Evolutionary conservation across 345 rosid species (phyloP), one percentile per base, ranked within the genome.

Genomic region (Bruguiera sexangula): DNA sequence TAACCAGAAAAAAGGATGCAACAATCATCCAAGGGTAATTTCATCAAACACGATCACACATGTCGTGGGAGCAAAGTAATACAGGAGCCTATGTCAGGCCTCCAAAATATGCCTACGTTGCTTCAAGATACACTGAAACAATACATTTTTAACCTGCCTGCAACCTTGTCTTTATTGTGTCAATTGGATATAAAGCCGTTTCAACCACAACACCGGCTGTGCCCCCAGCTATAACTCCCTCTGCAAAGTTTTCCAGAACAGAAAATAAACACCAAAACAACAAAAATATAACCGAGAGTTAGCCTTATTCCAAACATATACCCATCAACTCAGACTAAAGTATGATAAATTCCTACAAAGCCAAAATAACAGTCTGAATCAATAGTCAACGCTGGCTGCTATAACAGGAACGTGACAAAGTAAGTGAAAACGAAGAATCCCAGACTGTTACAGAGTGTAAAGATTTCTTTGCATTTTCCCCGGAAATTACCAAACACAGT

Each of bases 141-240:
- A 2, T 43, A 16, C 69, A 72, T 26, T 18, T n/a, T 58, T 71
- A 82, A 88, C 89, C 75, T 81, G 83, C 98, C 95, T 93, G 98
- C 73, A 93, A 86, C 76, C 98, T 76, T 20, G 98, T 93, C 86
- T 91, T 93, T 74, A 93, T 88, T 0, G 98, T 93, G 76, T 91
- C 98, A 68, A 93, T 85, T 21, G 97, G 98, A 74, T 93, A 93
- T 54, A 93, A 82, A 66, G 95, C 94, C 26, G 96, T 87, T 76
- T 93, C 98, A 73, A 92, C 98, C 52, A 91, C 97, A 79, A 88
- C 96, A 66, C 97, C 98, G 79, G 97, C 95, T 29, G 94, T 80
- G 68, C 98, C 97, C 78, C 98, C 98, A 31, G 97, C 98, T 73
- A 93, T 75, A 72, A 83, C 81, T 16, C 98, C 98, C 85, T 93